Percentiles rank a stretch among this genome's conserved stretches.
Evolutionary conservation across 768 basidiomycete genomes (phyloP).

Genomic region (Russula vinacea): DNA sequence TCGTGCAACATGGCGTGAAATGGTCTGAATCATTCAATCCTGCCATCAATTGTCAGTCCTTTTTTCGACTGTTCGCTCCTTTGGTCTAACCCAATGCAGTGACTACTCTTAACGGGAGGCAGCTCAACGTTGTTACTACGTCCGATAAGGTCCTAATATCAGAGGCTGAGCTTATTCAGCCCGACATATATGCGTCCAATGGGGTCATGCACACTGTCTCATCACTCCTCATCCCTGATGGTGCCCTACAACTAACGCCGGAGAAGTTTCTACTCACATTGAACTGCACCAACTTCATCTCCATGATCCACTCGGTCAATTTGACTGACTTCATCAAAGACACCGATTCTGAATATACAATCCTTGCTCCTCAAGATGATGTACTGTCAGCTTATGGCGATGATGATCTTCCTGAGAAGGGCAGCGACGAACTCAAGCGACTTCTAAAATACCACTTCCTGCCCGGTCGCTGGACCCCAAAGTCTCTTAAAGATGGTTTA

Average conservation of each 20-base stretch:
- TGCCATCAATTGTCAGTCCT: slow-evolving; percentile 51
- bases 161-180: slow-evolving; percentile 58
- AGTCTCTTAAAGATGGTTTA: slow-evolving; percentile 68
- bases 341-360: slow-evolving; percentile 69
- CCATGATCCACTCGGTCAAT: slow-evolving; percentile 79
- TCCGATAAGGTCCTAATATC: slow-evolving; percentile 55
- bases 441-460: slow-evolving; percentile 88
- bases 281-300: slow-evolving; percentile 89
- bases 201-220: slow-evolving; percentile 92
- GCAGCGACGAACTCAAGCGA: slow-evolving; percentile 66
- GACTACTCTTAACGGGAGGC: slow-evolving; percentile 63
- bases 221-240: slow-evolving; percentile 72
- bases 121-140: slow-evolving; percentile 57
- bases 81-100: slow-evolving; percentile 45
- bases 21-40: slow-evolving; percentile 64
- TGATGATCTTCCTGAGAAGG: slow-evolving; percentile 56
- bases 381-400: slow-evolving; percentile 60
- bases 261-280: slow-evolving; percentile 93
- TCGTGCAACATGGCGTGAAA: slow-evolving; percentile 53
- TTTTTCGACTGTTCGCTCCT: background rate
- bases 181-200: slow-evolving; percentile 90
- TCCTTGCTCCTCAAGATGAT: slow-evolving; percentile 89
- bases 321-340: slow-evolving; percentile 69
- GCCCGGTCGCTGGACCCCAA: slow-evolving; percentile 69
- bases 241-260: slow-evolving; percentile 76